These are phyloP conservation scores for Hymenoscyphus albidus DNA, from an alignment of 2,329 filamentous ascomycete species.

Conservation along the genomic window DNA sequence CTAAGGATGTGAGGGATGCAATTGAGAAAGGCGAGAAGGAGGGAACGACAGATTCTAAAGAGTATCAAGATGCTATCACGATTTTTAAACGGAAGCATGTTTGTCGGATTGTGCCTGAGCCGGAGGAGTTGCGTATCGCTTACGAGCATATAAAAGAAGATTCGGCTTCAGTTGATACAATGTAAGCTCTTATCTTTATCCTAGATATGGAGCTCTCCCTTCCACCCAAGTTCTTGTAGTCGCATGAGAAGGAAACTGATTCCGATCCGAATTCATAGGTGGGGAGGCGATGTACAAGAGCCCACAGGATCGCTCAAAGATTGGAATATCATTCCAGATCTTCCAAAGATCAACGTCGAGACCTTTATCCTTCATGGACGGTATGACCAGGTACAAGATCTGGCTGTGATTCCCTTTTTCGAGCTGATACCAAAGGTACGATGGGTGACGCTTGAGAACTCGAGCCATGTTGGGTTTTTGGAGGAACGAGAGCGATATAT, in stretches of 20 bases:
- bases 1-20: constrained; percentile 24
- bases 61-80: constrained; percentile 21
- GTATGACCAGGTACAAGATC: constrained; percentile 37
- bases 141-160: constrained; percentile 17
- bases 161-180: constrained; percentile 30
- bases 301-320: constrained; percentile 39
- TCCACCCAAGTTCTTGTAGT: neutral
- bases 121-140: constrained; percentile 19
- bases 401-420: constrained; percentile 37
- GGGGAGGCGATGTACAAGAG: constrained; percentile 39
- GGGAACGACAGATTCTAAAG: constrained; percentile 17
- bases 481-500: neutral
- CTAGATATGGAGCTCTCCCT: neutral
- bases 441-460: constrained; percentile 35
- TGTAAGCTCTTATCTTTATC: constrained; percentile 16
- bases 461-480: neutral
- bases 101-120: constrained; percentile 19
- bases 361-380: constrained; percentile 42
- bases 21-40: constrained; percentile 24
- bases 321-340: constrained; percentile 36
- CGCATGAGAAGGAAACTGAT: too few species aligned
- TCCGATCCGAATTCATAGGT: constrained; percentile 22
- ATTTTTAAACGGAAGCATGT: constrained; percentile 23
- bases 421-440: constrained; percentile 38
- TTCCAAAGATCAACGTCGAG: constrained; percentile 38